Percentiles rank a stretch among this genome's conserved stretches.
These are phyloP conservation scores for barley (Hordeum vulgare) DNA, from an alignment of 176 grass and related monocot species.

Conservation along the genomic window MorexV3_pseudomolecules_assembly NC_058518.1:409907849-409908348, in stretches of 20 bases:
- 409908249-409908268: constrained; percentile 33
- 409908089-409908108: constrained; percentile 45
- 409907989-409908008: constrained; percentile 29
- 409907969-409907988: constrained; percentile 9
- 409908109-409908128: constrained; percentile 22
- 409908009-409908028: constrained; percentile 77
- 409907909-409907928: constrained; percentile 69
- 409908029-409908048: constrained; percentile 73
- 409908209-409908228: constrained; percentile 56
- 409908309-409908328: too few relatives aligned
- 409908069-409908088: constrained; percentile 49
- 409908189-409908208: constrained; percentile 55
- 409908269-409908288: background rate
- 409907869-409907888: constrained; percentile 62
- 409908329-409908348: too few relatives aligned
- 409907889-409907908: constrained; percentile 78
- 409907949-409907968: constrained; percentile 2
- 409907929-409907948: constrained; percentile 55
- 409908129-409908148: constrained; percentile 11
- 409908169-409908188: constrained; percentile 38
- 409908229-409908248: constrained; percentile 55
- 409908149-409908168: constrained; percentile 9
- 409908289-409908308: too few relatives aligned
- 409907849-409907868: constrained; percentile 45
- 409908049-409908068: constrained; percentile 52